These are phyloP conservation scores for Aspergillus neoniger DNA, from an alignment of 2,329 filamentous ascomycete species.

Conservation along the genomic window DNA sequence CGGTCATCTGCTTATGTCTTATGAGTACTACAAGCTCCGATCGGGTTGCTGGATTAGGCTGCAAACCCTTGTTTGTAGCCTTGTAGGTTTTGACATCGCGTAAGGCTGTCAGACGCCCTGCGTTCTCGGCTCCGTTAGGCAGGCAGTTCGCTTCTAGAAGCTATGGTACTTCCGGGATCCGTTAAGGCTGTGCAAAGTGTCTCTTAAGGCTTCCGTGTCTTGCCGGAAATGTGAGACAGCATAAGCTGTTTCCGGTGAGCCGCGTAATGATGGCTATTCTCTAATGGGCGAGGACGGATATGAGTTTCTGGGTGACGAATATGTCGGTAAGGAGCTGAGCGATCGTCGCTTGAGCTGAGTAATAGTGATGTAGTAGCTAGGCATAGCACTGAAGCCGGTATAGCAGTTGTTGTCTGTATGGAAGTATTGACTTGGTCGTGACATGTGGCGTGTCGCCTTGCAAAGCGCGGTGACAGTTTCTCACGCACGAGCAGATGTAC, in stretches of 20 bases:
- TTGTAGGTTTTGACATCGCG: not conserved
- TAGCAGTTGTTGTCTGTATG: not conserved
- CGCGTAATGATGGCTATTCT: not conserved
- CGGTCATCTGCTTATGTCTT: not conserved
- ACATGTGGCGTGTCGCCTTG: not conserved
- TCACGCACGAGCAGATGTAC: not conserved
- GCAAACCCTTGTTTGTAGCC: not conserved
- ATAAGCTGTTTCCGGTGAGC: not conserved
- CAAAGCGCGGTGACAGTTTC: not conserved
- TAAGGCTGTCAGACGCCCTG: not conserved
- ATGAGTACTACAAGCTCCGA: not conserved
- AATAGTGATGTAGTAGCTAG: not conserved
- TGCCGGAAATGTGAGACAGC: not conserved
- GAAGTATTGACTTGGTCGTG: not conserved
- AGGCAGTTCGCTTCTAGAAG: slow-evolving; percentile 4
- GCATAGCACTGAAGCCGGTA: not conserved
- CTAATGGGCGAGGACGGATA: not conserved
- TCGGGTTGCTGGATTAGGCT: not conserved
- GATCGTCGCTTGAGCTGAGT: not conserved
- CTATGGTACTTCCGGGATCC: not conserved
- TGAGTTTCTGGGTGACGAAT: not conserved
- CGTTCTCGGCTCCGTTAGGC: not conserved
- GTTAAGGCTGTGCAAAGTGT: slow-evolving; percentile 1
- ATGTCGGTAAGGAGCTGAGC: not conserved
- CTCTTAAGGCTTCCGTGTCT: not conserved